Evolutionary conservation across 345 rosid genomes (phyloP).

Genomic region (Raphanus raphanistrum): DNA sequence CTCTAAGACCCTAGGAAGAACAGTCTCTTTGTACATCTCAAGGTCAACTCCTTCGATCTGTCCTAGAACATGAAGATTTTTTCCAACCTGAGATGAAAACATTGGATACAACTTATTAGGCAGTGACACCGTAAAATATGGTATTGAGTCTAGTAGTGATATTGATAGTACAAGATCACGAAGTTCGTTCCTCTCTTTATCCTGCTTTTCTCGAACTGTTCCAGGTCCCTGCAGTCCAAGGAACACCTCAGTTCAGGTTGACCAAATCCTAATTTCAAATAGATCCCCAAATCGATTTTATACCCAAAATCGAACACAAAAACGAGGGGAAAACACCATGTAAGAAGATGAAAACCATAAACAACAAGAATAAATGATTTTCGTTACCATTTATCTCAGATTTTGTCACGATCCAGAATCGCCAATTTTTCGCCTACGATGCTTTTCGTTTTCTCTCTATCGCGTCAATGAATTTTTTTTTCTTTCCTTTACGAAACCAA

Average conservation of each 20-base stretch:
- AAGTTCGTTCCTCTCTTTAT: constrained; percentile 86
- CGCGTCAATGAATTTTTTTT: too few relatives aligned
- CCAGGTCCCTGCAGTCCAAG: constrained; percentile 98
- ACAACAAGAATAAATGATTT: too few relatives aligned
- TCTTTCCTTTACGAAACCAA: too few relatives aligned
- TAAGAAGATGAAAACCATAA: too few relatives aligned
- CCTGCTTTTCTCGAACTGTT: constrained; percentile 74
- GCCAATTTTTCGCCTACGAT: too few relatives aligned
- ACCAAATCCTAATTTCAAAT: too few relatives aligned
- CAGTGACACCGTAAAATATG: constrained; percentile 8
- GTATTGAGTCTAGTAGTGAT: constrained; percentile 26
- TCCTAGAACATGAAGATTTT: constrained; percentile 89
- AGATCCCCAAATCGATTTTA: too few relatives aligned
- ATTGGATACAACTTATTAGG: constrained; percentile 10
- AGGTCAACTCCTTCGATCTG: constrained; percentile 94
- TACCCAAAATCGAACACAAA: too few relatives aligned
- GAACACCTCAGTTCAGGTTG: constrained; percentile 88
- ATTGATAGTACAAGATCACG: constrained; percentile 82
- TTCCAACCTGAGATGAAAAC: constrained; percentile 65
- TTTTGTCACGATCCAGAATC: too few relatives aligned
- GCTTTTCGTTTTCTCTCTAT: too few relatives aligned
- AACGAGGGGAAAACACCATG: too few relatives aligned
- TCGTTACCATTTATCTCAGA: too few relatives aligned
- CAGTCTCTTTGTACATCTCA: constrained; percentile 81
- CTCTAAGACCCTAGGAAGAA: constrained; percentile 85